A percentile compares a stretch with the other conserved stretches of the same genome.
Evolutionary conservation across 257 asterid species (phyloP).

Genomic region (Primulina eburnea): DNA sequence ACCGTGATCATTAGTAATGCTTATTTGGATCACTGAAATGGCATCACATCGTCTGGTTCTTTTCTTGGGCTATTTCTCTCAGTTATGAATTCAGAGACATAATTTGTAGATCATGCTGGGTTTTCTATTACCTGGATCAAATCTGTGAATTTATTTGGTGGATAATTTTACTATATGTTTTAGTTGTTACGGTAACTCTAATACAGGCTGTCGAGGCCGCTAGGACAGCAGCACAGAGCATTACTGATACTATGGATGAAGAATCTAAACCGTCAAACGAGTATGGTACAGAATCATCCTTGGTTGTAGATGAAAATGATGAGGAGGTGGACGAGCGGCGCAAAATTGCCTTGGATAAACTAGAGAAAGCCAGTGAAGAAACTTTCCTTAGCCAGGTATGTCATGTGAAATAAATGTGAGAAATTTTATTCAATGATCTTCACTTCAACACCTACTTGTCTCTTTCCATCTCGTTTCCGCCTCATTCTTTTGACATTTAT

Average conservation of each 20-base stretch:
- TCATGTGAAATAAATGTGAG: constrained; percentile 13
- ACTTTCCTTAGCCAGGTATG: constrained; percentile 85
- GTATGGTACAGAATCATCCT: constrained; percentile 40
- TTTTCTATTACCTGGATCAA: constrained; percentile 10
- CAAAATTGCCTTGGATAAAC: constrained; percentile 65
- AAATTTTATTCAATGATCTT: constrained; percentile 6
- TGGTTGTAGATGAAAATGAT: constrained; percentile 59
- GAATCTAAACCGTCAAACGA: constrained; percentile 69
- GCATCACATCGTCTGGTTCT: neutral
- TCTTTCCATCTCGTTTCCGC: neutral
- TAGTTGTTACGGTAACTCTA: constrained; percentile 24
- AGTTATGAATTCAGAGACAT: neutral
- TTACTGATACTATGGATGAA: constrained; percentile 53
- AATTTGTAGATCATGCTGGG: neutral
- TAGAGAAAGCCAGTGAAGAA: constrained; percentile 91
- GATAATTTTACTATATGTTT: constrained; percentile 8
- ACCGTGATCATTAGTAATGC: neutral
- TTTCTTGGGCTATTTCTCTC: neutral
- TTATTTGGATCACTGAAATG: neutral
- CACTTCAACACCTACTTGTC: neutral
- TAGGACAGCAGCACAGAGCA: constrained; percentile 51
- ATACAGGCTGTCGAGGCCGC: constrained; percentile 92
- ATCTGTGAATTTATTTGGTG: constrained; percentile 6
- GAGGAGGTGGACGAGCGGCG: constrained; percentile 66
- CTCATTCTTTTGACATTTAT: constrained; percentile 11